phyloP scores from a whole-genome alignment of 2,329 filamentous ascomycete genomes.

The Biscogniauxia marginata region DNA sequence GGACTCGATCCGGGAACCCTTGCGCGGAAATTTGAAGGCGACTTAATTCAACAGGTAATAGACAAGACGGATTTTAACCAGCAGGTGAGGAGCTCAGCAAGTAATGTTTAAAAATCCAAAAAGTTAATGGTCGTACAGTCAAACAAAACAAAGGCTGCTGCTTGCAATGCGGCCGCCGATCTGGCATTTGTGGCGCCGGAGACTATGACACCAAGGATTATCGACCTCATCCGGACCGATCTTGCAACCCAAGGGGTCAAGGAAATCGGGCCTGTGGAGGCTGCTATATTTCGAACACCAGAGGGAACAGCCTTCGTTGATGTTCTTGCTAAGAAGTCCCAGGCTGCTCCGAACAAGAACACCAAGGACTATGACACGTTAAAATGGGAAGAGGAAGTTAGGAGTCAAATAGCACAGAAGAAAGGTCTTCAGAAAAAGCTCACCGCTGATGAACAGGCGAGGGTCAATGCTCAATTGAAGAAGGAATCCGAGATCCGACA shows the following conservation, averaged over 20 bases:
- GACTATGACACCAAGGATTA: constrained; percentile 70
- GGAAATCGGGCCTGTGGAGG: constrained; percentile 79
- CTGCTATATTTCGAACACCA: constrained; percentile 87
- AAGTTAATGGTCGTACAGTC: constrained; percentile 30
- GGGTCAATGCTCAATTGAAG: constrained; percentile 84
- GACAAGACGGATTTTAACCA: constrained; percentile 48
- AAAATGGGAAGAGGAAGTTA: constrained; percentile 95
- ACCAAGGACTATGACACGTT: constrained; percentile 92
- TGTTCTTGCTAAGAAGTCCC: constrained; percentile 80
- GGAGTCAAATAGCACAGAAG: constrained; percentile 85
- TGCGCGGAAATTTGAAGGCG: constrained; percentile 60
- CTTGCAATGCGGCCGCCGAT: constrained; percentile 83
- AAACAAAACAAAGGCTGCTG: constrained; percentile 60
- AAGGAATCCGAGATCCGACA: constrained; percentile 81
- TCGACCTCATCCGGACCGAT: constrained; percentile 72
- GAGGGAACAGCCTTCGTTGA: constrained; percentile 89
- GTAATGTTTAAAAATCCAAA: background rate
- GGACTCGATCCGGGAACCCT: constrained; percentile 81
- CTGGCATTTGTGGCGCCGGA: constrained; percentile 92
- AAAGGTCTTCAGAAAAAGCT: constrained; percentile 90
- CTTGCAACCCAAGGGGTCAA: constrained; percentile 68
- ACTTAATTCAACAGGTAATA: constrained; percentile 67
- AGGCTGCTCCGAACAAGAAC: constrained; percentile 75
- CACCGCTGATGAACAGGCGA: constrained; percentile 81
- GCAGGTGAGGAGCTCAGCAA: constrained; percentile 29